Percentiles rank a stretch among this genome's conserved stretches.
Conservation (phyloP, 2,329 filamentous ascomycete species). For the Podosphaera xanthii region DNA sequence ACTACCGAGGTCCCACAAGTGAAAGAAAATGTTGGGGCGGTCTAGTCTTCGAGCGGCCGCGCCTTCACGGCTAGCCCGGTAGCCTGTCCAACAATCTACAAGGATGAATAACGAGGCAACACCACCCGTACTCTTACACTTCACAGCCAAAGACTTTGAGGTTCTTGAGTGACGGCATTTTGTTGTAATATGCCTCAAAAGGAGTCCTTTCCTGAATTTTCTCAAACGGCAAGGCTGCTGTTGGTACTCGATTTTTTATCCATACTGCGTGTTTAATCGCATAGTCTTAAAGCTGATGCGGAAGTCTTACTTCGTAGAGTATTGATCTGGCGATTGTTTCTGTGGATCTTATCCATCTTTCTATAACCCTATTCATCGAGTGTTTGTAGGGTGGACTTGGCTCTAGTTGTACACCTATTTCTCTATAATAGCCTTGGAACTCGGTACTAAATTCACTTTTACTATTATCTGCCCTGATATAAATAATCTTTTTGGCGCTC, state of each 20-base stretch:
- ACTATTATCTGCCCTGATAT: no score
- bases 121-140: no score
- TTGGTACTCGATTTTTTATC: background rate
- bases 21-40: no score
- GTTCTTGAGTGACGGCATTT: background rate
- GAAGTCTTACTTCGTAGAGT: background rate
- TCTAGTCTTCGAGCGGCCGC: no score
- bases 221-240: background rate
- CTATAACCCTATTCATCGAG: background rate
- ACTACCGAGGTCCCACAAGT: no score
- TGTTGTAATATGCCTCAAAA: background rate
- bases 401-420: background rate
- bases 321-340: background rate
- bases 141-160: background rate
- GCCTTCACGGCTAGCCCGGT: no score
- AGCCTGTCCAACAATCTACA: no score
- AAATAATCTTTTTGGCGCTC: no score
- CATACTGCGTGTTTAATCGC: background rate
- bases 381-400: background rate
- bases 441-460: background rate
- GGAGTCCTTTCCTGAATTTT: background rate
- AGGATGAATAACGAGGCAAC: no score
- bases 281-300: background rate
- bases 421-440: background rate
- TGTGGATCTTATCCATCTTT: background rate